Base-by-base conservation (phyloP, 805 yeast species). In the Isabelozyma heimii region DNA sequence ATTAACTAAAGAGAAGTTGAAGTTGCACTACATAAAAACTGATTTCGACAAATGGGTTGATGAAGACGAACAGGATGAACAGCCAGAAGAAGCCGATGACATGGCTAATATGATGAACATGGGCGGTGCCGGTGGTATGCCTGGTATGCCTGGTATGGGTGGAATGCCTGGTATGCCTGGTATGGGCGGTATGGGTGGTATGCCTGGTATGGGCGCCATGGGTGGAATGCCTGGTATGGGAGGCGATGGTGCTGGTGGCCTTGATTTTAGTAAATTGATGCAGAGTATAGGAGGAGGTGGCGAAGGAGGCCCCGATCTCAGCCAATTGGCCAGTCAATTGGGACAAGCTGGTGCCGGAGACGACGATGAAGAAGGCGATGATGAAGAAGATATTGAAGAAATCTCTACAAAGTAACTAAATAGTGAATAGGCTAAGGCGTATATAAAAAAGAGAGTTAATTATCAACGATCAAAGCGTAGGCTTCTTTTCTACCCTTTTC, bases 11-110 rank as follows among this genome's bases (percentile, higher is more conserved):
- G 91, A 87, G 60, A 89, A 91, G 75, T 77, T 80, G 62, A 90
- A 85, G 66, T 81, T 79, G 52, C 89, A 84, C 55, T 89, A 81
- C 70, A 81, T 92, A 65, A 88, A 89, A 76, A 92, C 99, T 12
- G 98, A 92, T 65, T 92, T 92, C 64, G 97, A 91, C 74, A 89
- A 85, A 69, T 92, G 99, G 99, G 96, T 89, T 39, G 99, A 92
- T 65, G 98, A 92, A 75, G 99, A 92, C 65, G 99, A 92, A 72
- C 99, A 92, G 72, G 91, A 89, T 39, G 91, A 84, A 50, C 75
- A 69, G 45, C 76, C 74, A 9, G 85, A 77, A 40, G 78, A 70
- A 20, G 81, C 66, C 16, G 67, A 62, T 17, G 70, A 64, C 42
- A 54, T 69, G 53, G 62, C 65, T 24, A 58, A 65, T 46, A 61